Base-by-base conservation (phyloP, 192 early-diverging fungal species). In the Podila epigama region DNA sequence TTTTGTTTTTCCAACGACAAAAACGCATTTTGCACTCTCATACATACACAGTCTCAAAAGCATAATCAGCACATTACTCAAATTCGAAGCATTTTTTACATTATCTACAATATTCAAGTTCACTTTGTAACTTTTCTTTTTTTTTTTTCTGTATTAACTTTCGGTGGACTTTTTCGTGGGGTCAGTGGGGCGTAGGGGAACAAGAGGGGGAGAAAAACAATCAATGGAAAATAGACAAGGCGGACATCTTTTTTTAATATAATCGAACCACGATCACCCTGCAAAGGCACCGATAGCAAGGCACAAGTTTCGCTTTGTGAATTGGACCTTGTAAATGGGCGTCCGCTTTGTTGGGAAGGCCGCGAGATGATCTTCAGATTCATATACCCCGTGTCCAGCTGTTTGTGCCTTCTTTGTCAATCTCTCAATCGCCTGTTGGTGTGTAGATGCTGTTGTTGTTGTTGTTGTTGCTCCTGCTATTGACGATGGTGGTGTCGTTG, bases 341-440 rank as follows among this genome's bases (percentile, higher is more conserved):
- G 97, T 98, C 69, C 87, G 86, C 79, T 98, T 98, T 3, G 97
- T 99, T 12, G 88, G 88, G 79, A 92, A 98, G 1, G 92, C 88
- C 4, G 83, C 87, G 18, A 97, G 64, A 51, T 90, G 86, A 42
- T 90, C 87, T 3, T 87, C 83, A 58, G 84, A 87, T 15, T 77
- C 73, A 13, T 66, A 66, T 70, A 29, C 50, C 27, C 32, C 70
- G 34, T 37, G 68, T 48, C 57, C 73, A 55, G 67, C 70, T 22
- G n/a, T n/a, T n/a, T n/a, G n/a, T n/a, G n/a, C 52, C 69, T 88
- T 85, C 79, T 81, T 84, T 52, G 80, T 63, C 22, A 81, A 70
- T 2, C 78, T 75, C 7, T 83, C 86, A 18, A 83, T 65, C 28
- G 82, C 81, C 69, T 44, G 25, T 36, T 20, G 18, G 15, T 32